Evolutionary conservation across 2,329 filamentous ascomycete species (phyloP).

Genomic region (Tympanopsis confertula): DNA sequence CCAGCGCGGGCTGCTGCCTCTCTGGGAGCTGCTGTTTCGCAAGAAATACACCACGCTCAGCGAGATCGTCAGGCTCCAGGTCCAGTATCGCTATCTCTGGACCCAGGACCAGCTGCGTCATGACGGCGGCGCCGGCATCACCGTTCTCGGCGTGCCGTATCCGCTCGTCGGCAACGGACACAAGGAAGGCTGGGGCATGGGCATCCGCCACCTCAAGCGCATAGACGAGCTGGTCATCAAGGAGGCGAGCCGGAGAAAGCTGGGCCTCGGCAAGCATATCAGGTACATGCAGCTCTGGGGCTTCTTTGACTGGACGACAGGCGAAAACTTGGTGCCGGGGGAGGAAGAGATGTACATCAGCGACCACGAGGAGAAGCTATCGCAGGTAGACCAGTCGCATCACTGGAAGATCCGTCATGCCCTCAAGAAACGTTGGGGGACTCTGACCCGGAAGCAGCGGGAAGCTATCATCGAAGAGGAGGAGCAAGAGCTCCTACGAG

Average conservation of each 20-base stretch:
- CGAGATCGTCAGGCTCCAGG: slow-evolving; percentile 43
- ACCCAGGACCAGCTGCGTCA: slow-evolving; percentile 9
- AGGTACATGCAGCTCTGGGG: slow-evolving; percentile 52
- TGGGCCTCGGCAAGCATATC: slow-evolving; percentile 41
- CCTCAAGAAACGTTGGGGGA: slow-evolving; percentile 29
- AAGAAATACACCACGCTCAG: slow-evolving; percentile 32
- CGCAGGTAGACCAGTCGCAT: slow-evolving; percentile 4
- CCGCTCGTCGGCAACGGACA: slow-evolving; percentile 38
- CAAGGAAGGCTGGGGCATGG: slow-evolving; percentile 43
- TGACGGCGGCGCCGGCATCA: slow-evolving; percentile 8
- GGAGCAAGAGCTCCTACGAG: slow-evolving; percentile 10
- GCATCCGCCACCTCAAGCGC: slow-evolving; percentile 30
- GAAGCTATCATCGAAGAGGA: slow-evolving; percentile 20
- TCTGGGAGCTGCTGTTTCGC: slow-evolving; percentile 49
- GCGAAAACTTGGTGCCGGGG: slow-evolving; percentile 35
- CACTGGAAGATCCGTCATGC: slow-evolving; percentile 32
- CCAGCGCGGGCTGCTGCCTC: slow-evolving; percentile 39
- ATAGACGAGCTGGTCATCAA: slow-evolving; percentile 46
- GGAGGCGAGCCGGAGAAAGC: slow-evolving; percentile 38
- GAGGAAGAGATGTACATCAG: slow-evolving; percentile 38
- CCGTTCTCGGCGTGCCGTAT: slow-evolving; percentile 37
- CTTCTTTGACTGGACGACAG: slow-evolving; percentile 38
- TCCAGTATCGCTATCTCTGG: slow-evolving; percentile 41
- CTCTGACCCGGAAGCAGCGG: slow-evolving; percentile 22
- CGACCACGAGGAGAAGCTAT: slow-evolving; percentile 25